Base-by-base conservation (phyloP, 805 yeast genomes). In the Wickerhamomyces bovis region DNA sequence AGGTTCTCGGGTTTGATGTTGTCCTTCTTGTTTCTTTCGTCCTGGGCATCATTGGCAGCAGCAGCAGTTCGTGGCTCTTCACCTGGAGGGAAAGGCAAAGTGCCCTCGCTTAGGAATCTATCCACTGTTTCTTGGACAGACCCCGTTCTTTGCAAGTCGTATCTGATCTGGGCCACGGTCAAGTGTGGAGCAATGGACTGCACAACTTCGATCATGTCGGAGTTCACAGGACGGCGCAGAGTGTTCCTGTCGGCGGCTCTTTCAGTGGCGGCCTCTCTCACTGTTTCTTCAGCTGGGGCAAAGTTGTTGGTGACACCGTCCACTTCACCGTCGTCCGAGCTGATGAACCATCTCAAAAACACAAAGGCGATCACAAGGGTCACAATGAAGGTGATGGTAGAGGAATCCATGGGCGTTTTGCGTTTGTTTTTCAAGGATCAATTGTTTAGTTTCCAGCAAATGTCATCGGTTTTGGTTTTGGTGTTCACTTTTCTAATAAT, bases 201-300 rank as follows among this genome's bases (percentile, higher is more conserved):
- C 2, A 92, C 97, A 0, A 86, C 82, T 52, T 85, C 94, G 39
- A 92, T 73, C 98, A 92, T 92, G 47, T 77, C 78, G 6, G 70
- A 71, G 3, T 83, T 80, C 20, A 84, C 81, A 13, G 63, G 68
- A 47, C 86, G 74, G 41, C 74, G 68, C 7, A 13, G 7, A n/a
- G 12, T 28, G 31, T 28, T 28, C 40, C 47, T 46, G 39, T 52
- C 25, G 20, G 48, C 38, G 44, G 43, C 20, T 31, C 41, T n/a
- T 33, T 36, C 23, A 23, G 44, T 38, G 47, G 35, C 51, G 47
- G 45, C 28, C 48, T 48, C 43, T 38, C 38, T 38, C 23, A 43
- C 39, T 41, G 41, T 39, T 26, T 36, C 39, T 20, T 36, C 21
- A 3, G 22, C 11, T n/a, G 22, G 22, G n/a, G 23, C 38, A 41